Evolutionary conservation across 768 basidiomycete genomes (phyloP).

Genomic region (Rubroboletus satanas): DNA sequence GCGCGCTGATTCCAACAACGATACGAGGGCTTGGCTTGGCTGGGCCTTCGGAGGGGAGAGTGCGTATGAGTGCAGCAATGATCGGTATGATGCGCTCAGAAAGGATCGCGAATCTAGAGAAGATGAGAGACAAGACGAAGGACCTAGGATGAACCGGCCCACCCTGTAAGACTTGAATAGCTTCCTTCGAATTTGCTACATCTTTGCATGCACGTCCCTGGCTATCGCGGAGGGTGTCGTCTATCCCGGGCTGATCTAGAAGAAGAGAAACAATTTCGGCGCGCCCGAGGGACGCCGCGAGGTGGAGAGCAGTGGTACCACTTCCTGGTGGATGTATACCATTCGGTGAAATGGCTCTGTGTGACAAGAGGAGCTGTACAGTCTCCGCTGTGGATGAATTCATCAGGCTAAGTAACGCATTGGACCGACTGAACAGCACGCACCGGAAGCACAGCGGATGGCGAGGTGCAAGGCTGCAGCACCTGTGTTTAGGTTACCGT

Average conservation of each 20-base stretch:
- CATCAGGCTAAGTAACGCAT: neutral
- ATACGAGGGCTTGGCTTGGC: conserved; percentile 44
- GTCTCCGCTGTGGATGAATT: conserved; percentile 52
- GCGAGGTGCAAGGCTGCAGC: conserved; percentile 79
- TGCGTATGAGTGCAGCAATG: conserved; percentile 69
- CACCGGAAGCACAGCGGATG: conserved; percentile 75
- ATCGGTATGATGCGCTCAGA: conserved; percentile 70
- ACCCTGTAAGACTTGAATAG: conserved; percentile 66
- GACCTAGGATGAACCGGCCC: conserved; percentile 11
- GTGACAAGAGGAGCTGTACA: conserved; percentile 60
- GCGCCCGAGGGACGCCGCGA: conserved; percentile 70
- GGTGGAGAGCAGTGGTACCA: conserved; percentile 67
- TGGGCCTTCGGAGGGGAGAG: conserved; percentile 47
- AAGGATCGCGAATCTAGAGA: conserved; percentile 71
- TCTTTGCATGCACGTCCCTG: conserved; percentile 69
- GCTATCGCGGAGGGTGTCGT: conserved; percentile 70
- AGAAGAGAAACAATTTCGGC: conserved; percentile 70
- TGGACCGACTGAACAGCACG: conserved; percentile 22
- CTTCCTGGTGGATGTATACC: conserved; percentile 70
- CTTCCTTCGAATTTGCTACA: conserved; percentile 66
- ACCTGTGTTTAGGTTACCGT: conserved; percentile 55
- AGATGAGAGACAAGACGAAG: conserved; percentile 4
- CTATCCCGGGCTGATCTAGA: conserved; percentile 73
- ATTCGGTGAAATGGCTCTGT: conserved; percentile 77
- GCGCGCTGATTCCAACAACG: conserved; percentile 67